Evolutionary conservation across 148 eudicot species (phyloP).

Genomic region (Chenopodium quinoa): DNA sequence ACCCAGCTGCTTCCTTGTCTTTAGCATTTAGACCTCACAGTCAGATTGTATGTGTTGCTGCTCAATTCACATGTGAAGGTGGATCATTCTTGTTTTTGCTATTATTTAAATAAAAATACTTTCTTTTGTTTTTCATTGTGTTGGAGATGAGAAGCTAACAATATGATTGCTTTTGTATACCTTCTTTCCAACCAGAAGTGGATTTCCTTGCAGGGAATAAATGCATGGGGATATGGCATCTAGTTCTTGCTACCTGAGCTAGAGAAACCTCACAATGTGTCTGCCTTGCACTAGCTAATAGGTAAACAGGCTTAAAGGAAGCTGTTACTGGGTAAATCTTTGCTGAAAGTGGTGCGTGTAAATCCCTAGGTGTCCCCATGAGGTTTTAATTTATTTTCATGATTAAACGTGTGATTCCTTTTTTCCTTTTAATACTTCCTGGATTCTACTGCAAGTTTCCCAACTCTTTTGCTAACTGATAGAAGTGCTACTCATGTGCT

Average conservation of each 20-base stretch:
- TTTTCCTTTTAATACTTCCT: conserved; percentile 16
- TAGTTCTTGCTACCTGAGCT: conserved; percentile 6
- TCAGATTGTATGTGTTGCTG: conserved; percentile 4
- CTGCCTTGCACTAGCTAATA: neutral
- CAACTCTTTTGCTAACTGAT: conserved; percentile 11
- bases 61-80: neutral
- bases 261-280: conserved; percentile 1
- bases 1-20: neutral
- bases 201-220: conserved; percentile 18
- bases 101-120: neutral
- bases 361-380: conserved; percentile 31
- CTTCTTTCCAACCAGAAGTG: neutral
- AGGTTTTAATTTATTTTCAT: conserved; percentile 16
- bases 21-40: neutral
- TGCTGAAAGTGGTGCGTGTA: conserved; percentile 40
- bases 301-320: conserved; percentile 22
- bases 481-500: conserved; percentile 35
- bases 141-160: conserved; percentile 8
- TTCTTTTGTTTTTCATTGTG: neutral
- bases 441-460: conserved; percentile 7
- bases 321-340: conserved; percentile 27
- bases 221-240: neutral
- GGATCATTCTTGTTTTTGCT: neutral
- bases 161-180: neutral
- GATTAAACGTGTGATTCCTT: conserved; percentile 22